Percentiles rank a stretch among this genome's conserved stretches.
phyloP scores from a whole-genome alignment of 208 protist species.

The Zelonia costaricensis region DNA sequence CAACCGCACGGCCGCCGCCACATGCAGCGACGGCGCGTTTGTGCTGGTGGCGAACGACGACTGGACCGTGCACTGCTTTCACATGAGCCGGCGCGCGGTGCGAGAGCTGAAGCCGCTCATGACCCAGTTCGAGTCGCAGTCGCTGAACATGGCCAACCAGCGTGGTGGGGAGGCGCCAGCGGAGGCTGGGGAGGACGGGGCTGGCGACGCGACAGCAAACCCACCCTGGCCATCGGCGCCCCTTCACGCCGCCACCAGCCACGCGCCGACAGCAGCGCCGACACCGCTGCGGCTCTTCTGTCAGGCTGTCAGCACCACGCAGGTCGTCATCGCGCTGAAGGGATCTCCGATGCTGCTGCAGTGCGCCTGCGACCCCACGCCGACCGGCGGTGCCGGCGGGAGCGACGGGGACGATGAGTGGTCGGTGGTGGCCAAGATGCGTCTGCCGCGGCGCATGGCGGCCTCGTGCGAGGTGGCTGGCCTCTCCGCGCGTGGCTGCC shows the following conservation, averaged over 20 bases:
- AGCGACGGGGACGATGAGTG: slow-evolving; percentile 1
- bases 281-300: slow-evolving; percentile 8
- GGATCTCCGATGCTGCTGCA: slow-evolving; percentile 27
- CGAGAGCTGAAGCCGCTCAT: slow-evolving; percentile 53
- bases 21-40: slow-evolving; percentile 60
- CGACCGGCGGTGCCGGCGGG: too few species aligned
- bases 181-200: background rate
- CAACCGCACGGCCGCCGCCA: slow-evolving; percentile 13
- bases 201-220: too few species aligned
- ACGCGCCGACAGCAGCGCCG: background rate
- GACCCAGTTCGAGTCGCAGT: slow-evolving; percentile 38
- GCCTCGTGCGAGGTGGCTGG: slow-evolving; percentile 18
- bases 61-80: slow-evolving; percentile 60
- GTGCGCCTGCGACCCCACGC: slow-evolving; percentile 30
- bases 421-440: slow-evolving; percentile 25
- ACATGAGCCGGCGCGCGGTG: slow-evolving; percentile 39
- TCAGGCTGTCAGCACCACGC: slow-evolving; percentile 18
- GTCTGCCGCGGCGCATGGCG: slow-evolving; percentile 14
- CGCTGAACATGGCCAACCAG: background rate
- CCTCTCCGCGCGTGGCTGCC: slow-evolving; percentile 4
- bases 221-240: background rate
- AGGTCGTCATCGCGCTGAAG: slow-evolving; percentile 35
- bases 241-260: background rate
- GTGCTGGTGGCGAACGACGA: slow-evolving; percentile 67
- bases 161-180: background rate